Evolutionary conservation across 768 basidiomycete species (phyloP), one percentile per base, ranked within the genome.

Genomic region (Kockovaella imperatae): DNA sequence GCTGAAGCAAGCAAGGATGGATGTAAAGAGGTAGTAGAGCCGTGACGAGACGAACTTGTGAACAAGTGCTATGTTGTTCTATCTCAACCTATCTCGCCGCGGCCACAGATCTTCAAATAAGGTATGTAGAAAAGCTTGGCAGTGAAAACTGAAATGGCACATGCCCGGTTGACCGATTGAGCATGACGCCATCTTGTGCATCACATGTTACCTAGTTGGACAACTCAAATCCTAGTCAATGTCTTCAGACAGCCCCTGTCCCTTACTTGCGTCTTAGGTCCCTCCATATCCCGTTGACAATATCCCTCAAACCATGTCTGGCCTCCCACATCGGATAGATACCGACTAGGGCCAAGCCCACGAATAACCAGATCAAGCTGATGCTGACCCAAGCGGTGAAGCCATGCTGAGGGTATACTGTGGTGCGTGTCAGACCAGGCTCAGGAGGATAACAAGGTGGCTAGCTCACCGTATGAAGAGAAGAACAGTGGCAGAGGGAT

Each of bases 401-500:
- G 3, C 60, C 67, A 7, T 32, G 30, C 5, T 57, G 41, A 6
- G 54, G 50, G 42, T 59, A 67, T 42, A 64, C 55, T 50, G 35
- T 18, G 14, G n/a, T 24, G 8, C 8, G 11, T 10, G 36, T 39
- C 36, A 20, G 8, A 39, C 20, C 14, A 42, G 25, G 3, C 20
- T 13, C 7, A 39, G 44, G 17, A 21, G 42, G 34, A 47, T 45
- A 48, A 32, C 51, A 51, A 52, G 13, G 42, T 29, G 48, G 52
- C 17, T 0, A 48, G 32, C 18, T 3, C 24, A 58, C 53, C 56
- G 35, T 84, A 83, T 34, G 78, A 77, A 0, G 86, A 82, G 66
- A 84, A 86, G 76, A 93, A 93, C 6, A 91, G 75, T 2, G 88
- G 88, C 1, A 95, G 71, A 0, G 89, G 91, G 45, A 95, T 80